These are phyloP conservation scores for Entonaema liquescens DNA, from an alignment of 495 filamentous ascomycete genomes.

Conservation along the genomic window DNA sequence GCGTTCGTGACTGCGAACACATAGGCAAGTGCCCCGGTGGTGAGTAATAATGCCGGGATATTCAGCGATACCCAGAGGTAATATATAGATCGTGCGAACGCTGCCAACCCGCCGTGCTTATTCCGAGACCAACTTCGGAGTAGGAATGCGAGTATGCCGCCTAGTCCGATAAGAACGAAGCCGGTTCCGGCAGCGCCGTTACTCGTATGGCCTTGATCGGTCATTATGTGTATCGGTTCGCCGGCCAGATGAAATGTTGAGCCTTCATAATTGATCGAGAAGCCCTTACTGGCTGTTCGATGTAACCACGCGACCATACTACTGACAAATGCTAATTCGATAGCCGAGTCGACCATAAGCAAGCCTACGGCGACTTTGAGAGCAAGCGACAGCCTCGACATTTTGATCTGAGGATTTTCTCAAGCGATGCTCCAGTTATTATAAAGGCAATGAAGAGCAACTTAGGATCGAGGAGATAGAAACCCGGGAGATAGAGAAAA, in stretches of 20 bases:
- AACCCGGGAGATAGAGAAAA: background rate
- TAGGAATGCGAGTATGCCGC: constrained; percentile 53
- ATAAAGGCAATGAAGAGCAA: constrained; percentile 3
- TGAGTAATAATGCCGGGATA: constrained; percentile 56
- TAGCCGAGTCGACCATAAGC: constrained; percentile 54
- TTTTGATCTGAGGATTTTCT: constrained; percentile 9
- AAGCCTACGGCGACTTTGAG: constrained; percentile 47
- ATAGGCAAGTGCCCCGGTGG: constrained; percentile 55
- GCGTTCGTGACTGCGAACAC: constrained; percentile 55
- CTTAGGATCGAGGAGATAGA: background rate
- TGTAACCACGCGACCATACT: constrained; percentile 61
- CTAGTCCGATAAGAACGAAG: constrained; percentile 57
- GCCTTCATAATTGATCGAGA: constrained; percentile 44
- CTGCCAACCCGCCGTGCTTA: constrained; percentile 17
- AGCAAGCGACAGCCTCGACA: constrained; percentile 29
- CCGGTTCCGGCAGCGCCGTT: constrained; percentile 62
- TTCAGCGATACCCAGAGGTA: constrained; percentile 52
- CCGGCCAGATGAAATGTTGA: constrained; percentile 49
- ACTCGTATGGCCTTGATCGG: constrained; percentile 58
- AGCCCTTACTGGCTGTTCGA: constrained; percentile 47
- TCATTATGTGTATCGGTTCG: constrained; percentile 52
- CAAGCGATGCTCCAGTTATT: background rate
- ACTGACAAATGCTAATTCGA: constrained; percentile 57
- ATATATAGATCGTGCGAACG: constrained; percentile 44
- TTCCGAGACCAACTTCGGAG: constrained; percentile 46